These are phyloP conservation scores for Leptographium procerum DNA, from an alignment of 2,329 filamentous ascomycete genomes.

Conservation along the genomic window DNA sequence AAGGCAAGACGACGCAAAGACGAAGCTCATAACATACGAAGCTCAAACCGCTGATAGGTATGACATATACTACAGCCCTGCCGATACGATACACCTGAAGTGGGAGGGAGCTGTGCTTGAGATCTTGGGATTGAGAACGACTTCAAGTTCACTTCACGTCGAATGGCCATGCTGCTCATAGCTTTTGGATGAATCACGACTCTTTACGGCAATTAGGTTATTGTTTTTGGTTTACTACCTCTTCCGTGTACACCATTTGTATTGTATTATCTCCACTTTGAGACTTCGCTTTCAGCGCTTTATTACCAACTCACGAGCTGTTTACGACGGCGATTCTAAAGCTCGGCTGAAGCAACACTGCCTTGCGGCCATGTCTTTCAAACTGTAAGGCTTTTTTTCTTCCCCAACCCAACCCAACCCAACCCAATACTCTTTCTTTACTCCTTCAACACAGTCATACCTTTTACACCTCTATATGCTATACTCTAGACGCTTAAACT, in stretches of 20 bases:
- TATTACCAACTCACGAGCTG: neutral
- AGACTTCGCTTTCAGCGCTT: neutral
- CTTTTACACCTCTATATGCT: neutral
- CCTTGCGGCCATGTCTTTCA: neutral
- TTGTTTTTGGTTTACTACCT: too few species aligned
- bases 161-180: too few species aligned
- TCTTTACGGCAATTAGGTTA: neutral
- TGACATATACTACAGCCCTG: neutral
- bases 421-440: too few species aligned
- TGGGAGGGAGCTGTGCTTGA: neutral
- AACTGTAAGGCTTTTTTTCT: conserved; percentile 2
- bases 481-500: neutral
- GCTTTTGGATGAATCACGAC: neutral
- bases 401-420: too few species aligned
- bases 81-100: neutral
- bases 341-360: neutral
- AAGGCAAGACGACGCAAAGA: neutral
- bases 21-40: neutral
- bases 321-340: neutral
- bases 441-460: neutral
- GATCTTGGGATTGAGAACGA: neutral
- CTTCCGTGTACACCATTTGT: neutral
- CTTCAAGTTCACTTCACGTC: neutral
- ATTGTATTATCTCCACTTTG: neutral
- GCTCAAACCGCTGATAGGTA: neutral